These are phyloP conservation scores for Septoria petroselini DNA, from an alignment of 2,329 filamentous ascomycete genomes.

Conservation along the genomic window DNA sequence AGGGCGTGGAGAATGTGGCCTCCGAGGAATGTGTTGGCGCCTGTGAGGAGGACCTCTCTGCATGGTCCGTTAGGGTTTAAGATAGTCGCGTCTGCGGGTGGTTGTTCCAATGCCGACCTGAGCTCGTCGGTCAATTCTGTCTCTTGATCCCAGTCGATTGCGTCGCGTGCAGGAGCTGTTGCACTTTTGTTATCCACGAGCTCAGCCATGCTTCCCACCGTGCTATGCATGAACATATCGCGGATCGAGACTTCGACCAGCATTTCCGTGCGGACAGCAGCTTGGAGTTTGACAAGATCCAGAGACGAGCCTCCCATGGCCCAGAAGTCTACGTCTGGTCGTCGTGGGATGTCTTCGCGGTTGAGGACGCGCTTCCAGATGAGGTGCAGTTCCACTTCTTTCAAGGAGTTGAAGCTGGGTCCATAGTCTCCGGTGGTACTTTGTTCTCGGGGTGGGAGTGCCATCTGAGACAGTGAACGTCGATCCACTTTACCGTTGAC, in stretches of 20 bases:
- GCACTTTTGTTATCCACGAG: constrained; percentile 27
- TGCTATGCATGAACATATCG: constrained; percentile 42
- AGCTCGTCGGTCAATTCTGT: constrained; percentile 27
- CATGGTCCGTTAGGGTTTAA: not conserved
- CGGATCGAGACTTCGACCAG: constrained; percentile 35
- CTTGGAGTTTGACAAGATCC: constrained; percentile 42
- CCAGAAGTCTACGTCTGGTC: constrained; percentile 43
- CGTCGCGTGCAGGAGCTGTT: constrained; percentile 9
- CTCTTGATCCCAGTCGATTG: constrained; percentile 45
- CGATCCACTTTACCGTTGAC: constrained; percentile 36
- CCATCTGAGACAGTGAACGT: constrained; percentile 23
- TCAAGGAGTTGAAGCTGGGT: constrained; percentile 14
- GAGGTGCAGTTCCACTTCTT: constrained; percentile 20
- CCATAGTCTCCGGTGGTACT: not conserved
- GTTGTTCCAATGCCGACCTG: constrained; percentile 1
- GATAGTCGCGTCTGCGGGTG: not conserved
- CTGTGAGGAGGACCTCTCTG: constrained; percentile 39
- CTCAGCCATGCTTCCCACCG: constrained; percentile 43
- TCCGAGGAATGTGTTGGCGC: constrained; percentile 45
- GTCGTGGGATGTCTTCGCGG: constrained; percentile 17
- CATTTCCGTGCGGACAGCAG: constrained; percentile 38
- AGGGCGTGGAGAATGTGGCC: constrained; percentile 41
- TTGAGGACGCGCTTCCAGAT: constrained; percentile 20
- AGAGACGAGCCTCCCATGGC: constrained; percentile 45
- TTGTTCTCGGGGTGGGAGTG: constrained; percentile 20